A percentile compares a stretch with the other conserved stretches of the same genome.
Conservation (phyloP, 257 asterid species). For the Fraxinus anomala region DNA sequence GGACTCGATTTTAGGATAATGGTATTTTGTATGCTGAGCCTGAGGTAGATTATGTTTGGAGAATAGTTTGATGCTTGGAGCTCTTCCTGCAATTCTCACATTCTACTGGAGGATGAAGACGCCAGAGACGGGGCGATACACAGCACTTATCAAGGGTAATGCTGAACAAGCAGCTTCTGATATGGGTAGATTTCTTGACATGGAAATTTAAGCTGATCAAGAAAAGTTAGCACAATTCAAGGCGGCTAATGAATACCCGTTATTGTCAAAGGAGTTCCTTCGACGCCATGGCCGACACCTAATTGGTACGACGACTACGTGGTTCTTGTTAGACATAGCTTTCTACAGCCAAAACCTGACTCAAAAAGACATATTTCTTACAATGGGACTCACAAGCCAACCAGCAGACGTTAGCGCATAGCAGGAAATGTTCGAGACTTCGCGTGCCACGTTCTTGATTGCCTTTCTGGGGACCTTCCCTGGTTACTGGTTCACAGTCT, state of each 20-base stretch:
- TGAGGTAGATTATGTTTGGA: conserved; percentile 37
- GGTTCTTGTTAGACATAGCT: conserved; percentile 38
- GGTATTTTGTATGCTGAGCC: conserved; percentile 9
- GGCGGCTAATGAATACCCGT: conserved; percentile 25
- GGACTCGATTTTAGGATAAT: background rate
- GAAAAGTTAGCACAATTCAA: conserved; percentile 33
- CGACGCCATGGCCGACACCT: conserved; percentile 34
- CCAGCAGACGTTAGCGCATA: conserved; percentile 28
- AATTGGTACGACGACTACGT: conserved; percentile 31
- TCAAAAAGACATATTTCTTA: conserved; percentile 30
- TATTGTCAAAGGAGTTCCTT: conserved; percentile 33
- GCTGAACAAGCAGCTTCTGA: conserved; percentile 39
- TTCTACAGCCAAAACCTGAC: conserved; percentile 37
- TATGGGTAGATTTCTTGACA: conserved; percentile 41
- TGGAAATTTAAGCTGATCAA: conserved; percentile 36
- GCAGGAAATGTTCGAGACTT: conserved; percentile 40
- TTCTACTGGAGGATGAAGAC: conserved; percentile 46
- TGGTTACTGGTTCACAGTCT: conserved; percentile 41
- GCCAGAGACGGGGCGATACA: conserved; percentile 46
- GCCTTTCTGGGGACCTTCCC: conserved; percentile 40
- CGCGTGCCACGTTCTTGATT: conserved; percentile 44
- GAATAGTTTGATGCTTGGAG: conserved; percentile 42
- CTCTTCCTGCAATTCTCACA: conserved; percentile 38
- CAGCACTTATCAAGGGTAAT: conserved; percentile 41
- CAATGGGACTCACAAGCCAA: conserved; percentile 33